Percentiles rank a stretch among this genome's conserved stretches.
Evolutionary conservation across 768 basidiomycete species (phyloP).

Genomic region (Hydnomerulius pinastri): DNA sequence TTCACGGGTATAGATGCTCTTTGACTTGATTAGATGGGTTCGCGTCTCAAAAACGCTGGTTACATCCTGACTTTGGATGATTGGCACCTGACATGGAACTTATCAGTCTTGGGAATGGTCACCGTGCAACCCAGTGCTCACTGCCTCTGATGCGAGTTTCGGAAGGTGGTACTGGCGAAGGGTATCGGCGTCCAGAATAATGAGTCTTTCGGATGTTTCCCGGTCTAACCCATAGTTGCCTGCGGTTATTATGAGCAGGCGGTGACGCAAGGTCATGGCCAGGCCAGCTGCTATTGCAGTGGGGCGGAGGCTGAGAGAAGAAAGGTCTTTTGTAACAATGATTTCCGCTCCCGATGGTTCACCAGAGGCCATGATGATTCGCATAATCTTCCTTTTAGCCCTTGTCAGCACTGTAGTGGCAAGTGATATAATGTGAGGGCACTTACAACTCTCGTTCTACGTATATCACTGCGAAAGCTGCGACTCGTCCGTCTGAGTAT

Average conservation of each 20-base stretch:
- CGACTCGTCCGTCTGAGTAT: neutral
- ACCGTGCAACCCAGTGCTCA: neutral
- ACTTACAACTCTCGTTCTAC: neutral
- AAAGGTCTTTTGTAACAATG: neutral
- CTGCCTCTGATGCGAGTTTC: neutral
- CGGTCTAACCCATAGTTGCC: too few relatives aligned
- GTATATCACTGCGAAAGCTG: neutral
- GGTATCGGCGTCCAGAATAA: neutral
- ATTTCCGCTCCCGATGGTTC: neutral
- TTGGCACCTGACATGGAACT: neutral
- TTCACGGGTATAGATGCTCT: neutral
- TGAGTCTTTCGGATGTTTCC: neutral
- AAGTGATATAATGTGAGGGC: neutral
- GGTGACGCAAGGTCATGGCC: neutral
- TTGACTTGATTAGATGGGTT: constrained; percentile 8
- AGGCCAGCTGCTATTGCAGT: neutral
- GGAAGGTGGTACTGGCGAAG: neutral
- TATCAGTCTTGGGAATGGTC: neutral
- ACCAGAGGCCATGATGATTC: neutral
- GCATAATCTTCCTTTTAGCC: neutral
- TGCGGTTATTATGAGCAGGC: neutral
- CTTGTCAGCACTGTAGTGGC: too few relatives aligned
- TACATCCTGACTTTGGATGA: neutral
- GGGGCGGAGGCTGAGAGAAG: neutral
- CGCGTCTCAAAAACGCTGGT: constrained; percentile 1